Base-by-base conservation (phyloP, 75 land plant species). In the Isoetes taiwanensis region DNA sequence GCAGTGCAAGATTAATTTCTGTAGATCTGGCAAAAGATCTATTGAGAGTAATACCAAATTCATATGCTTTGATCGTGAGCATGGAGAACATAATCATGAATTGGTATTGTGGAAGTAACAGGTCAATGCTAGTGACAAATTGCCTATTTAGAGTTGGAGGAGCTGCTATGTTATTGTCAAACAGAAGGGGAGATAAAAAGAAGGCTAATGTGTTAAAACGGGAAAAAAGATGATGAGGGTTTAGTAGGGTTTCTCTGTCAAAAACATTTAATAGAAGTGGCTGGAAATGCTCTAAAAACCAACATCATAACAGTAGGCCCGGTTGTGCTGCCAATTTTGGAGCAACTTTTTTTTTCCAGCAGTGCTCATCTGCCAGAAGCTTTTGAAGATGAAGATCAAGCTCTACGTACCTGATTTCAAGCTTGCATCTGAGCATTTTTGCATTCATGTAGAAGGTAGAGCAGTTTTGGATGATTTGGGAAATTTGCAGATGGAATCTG, bases 21-120 rank as follows among this genome's bases (percentile, higher is more conserved):
- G 25, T 79, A 2, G 68, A 76, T 28, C 53, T 72, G 0, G 82
- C 76, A 25, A 61, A 34, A 9, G 41, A 41, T 28, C 17, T 79
- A 34, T 60, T 79, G 26, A 20, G 58, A 35, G 10, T 50, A 2
- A 0, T 20, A 24, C 29, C 41, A 1, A 26, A 55, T 32, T 11
- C 55, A 6, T 61, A 62, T 28, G 73, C 68, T 12, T 58, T 79
- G 1, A 75, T 79, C 11, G 76, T 75, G 2, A 54, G 74, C 66
- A 75, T 71, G 38, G 85, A 79, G 64, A 71, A 64, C 69, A 65
- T 82, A 0, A 73, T 76, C 0, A 39, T 54, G 25, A 73, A 74
- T 52, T 65, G 69, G 65, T 78, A 78, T 56, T 58, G 26, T 12
- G 80, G 80, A 3, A 58, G 58, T 11, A 43, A 73, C 40, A 66